A percentile compares a stretch with the other conserved stretches of the same genome.
phyloP scores from a whole-genome alignment of 257 asterid genomes.

The Nicotiana obtusifolia region DNA sequence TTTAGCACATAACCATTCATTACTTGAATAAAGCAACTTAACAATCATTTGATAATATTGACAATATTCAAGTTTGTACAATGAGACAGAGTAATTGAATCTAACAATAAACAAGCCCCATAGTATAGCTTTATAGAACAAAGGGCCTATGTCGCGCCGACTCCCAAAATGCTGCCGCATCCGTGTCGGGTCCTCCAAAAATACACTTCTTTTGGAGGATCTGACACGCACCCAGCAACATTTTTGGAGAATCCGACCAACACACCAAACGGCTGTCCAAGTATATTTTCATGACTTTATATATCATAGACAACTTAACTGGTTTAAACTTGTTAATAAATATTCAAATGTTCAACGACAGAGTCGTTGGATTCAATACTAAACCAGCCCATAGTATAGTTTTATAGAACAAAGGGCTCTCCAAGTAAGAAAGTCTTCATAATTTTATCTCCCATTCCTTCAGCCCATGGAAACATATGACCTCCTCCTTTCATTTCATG shows the following conservation, averaged over 20 bases:
- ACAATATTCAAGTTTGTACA: neutral
- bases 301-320: neutral
- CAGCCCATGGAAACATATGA: slow-evolving; percentile 56
- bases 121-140: neutral
- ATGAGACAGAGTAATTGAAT: neutral
- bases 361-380: neutral
- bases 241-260: too few relatives aligned
- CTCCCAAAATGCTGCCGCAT: neutral
- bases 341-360: neutral
- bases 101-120: neutral
- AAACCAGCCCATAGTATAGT: neutral
- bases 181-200: too few relatives aligned
- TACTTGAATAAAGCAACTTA: neutral
- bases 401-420: slow-evolving; percentile 14
- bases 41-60: neutral
- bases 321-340: neutral
- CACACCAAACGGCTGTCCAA: too few relatives aligned
- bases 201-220: too few relatives aligned
- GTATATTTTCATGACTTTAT: neutral
- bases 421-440: slow-evolving; percentile 49
- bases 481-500: slow-evolving; percentile 76
- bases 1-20: neutral
- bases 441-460: slow-evolving; percentile 53
- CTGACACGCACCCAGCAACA: too few relatives aligned
- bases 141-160: neutral